Evolutionary conservation across 1,284 basidiomycete genomes (phyloP), one percentile per base, ranked within the genome.

Genomic region (Apiotrichum akiyoshidainum): DNA sequence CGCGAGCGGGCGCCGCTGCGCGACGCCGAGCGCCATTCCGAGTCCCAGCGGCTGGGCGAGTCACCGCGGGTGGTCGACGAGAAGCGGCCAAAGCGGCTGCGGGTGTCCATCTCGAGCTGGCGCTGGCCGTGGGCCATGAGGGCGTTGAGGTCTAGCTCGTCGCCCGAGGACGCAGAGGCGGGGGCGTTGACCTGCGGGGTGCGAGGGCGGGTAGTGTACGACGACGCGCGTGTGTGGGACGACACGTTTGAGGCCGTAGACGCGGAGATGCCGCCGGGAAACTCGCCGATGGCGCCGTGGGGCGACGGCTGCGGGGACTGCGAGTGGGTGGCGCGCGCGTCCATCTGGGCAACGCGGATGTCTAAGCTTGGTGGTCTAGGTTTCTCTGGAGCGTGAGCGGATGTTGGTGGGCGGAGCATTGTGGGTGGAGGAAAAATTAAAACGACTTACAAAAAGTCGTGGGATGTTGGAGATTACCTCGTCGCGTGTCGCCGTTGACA

Each of bases 71-170:
- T 21, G 22, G 52, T 12, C 21, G 45, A 16, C 12, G 37, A 40
- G 31, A 58, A 58, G 14, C 60, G 56, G 9, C 60, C 60, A 37
- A 61, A 58, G 21, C 60, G 56, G 12, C 49, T 40, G 21, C 62
- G 63, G n/a, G 58, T 50, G 52, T 64, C 62, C 41, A 66, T 59
- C 22, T 68, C 59, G 13, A 57, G 59, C 47, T 66, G 63, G 10
- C 57, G 47, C 49, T 68, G 66, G 39, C 64, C 67, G 45, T 66
- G 63, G 48, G 63, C 55, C 37, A 68, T 64, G 21, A 68, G 55
- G 1, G 61, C 57, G 13, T 57, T 53, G 14, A 68, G 51, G 53
- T 68, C 67, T 44, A 65, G 52, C 46, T 68, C 67, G 54, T 60
- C 65, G 42, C 47, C 40, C n/a, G 48, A 41, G 6, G 42, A 41